Evolutionary conservation across 2,329 filamentous ascomycete species (phyloP), one percentile per base, ranked within the genome.

Genomic region (Rhexocercosporidium sp.): DNA sequence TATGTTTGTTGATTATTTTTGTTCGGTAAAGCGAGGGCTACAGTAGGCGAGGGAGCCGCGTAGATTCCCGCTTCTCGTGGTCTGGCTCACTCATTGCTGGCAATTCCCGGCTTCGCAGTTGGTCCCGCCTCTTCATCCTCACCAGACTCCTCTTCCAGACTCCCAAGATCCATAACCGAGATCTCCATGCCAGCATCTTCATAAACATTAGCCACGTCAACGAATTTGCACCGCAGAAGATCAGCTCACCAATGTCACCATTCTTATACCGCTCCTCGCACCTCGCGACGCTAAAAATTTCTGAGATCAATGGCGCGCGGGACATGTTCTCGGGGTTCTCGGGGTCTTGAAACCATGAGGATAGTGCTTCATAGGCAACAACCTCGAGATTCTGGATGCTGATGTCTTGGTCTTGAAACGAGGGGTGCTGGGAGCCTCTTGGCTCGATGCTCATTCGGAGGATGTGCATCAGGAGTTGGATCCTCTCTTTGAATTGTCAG

Each of bases 201-300:
- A 27, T 2, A 6, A 8, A 14, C 3, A 49, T 49, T 27, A 49
- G 46, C 46, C 20, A 27, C n/a, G 6, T 25, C 14, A 16, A 44
- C 11, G 4, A 49, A 6, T 27, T 12, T 25, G 11, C n/a, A 49
- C 11, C 1, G 6, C 27, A 20, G 4, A 12, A 27, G 25, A 27
- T 20, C 22, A 49, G 11, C 47, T 29, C 14, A 67, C 51, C 56
- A 46, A 63, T 31, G 46, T 64, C 62, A 3, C 49, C 62, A 46
- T 56, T 29, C 34, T 39, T 64, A 16, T 22, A 64, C 18, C 49
- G 18, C 29, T 64, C 62, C 20, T 64, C 34, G 11, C 8, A 37
- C 37, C 22, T 64, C 12, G 62, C 62, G 20, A 64, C 51, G 14
- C 20, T 57, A 34, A 64, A 64, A 3, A 64, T 1, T 16, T 64